Conservation (phyloP, 371 early-diverging fungal species). For the Mortierella sp. region DNA sequence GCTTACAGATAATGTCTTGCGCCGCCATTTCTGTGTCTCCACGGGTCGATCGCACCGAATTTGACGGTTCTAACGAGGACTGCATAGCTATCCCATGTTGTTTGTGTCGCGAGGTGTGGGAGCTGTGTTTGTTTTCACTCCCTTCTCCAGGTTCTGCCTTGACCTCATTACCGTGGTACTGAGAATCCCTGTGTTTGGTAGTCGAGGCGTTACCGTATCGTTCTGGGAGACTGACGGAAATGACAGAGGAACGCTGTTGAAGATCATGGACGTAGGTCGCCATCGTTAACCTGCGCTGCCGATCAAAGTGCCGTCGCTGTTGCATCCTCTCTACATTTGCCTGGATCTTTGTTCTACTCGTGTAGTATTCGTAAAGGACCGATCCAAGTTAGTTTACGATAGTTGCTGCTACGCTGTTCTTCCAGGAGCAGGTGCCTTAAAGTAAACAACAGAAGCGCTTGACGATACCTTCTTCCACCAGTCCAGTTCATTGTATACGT, state of each 20-base stretch:
- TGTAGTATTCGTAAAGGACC: too few relatives aligned
- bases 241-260: not conserved
- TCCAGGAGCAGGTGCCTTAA: not conserved
- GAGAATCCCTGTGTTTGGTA: not conserved
- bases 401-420: too few relatives aligned
- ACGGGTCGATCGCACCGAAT: not conserved
- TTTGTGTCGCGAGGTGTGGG: not conserved
- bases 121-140: not conserved
- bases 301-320: conserved; percentile 23
- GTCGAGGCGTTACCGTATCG: not conserved
- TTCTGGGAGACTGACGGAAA: not conserved
- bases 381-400: too few relatives aligned
- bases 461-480: conserved; percentile 23
- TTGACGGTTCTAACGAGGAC: not conserved
- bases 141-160: not conserved
- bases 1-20: not conserved
- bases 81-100: not conserved
- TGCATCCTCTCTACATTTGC: conserved; percentile 8
- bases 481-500: conserved; percentile 41
- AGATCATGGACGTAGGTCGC: not conserved
- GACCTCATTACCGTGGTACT: not conserved
- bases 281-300: conserved; percentile 5
- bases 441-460: not conserved
- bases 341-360: conserved; percentile 24
- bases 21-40: not conserved